Conservation (phyloP, 2,329 filamentous ascomycete genomes). For the Macrophomina phaseolina region DNA sequence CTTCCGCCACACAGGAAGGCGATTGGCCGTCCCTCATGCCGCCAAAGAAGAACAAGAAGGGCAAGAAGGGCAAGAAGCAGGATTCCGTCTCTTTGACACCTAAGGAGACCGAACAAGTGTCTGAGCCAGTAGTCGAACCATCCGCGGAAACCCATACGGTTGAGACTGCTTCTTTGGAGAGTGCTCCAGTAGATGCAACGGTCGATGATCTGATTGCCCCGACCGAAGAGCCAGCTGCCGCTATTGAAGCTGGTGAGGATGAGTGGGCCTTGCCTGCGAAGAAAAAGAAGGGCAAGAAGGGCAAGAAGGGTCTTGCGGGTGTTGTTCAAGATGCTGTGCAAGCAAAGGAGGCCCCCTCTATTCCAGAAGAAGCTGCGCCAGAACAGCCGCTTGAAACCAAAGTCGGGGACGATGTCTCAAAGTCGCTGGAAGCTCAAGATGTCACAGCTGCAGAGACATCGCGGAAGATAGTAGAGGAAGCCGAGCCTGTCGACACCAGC, state of each 20-base stretch:
- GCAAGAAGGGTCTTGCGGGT: conserved; percentile 26
- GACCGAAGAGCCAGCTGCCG: not conserved
- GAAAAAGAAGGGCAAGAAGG: conserved; percentile 32
- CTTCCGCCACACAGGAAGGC: conserved; percentile 15
- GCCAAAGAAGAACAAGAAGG: conserved; percentile 26
- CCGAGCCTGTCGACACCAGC: not conserved
- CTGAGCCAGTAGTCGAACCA: conserved; percentile 11
- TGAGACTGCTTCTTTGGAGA: not conserved
- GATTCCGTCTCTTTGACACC: not conserved
- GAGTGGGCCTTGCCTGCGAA: conserved; percentile 24
- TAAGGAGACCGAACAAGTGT: not conserved
- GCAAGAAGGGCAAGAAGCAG: conserved; percentile 26
- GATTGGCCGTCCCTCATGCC: not conserved
- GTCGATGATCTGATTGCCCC: not conserved
- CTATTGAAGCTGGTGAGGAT: conserved; percentile 21
- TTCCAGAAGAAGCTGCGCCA: not conserved
- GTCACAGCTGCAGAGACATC: too few relatives aligned
- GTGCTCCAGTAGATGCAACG: not conserved
- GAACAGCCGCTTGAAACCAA: not conserved
- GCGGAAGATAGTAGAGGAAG: not conserved
- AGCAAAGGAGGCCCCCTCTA: not conserved
- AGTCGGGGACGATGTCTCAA: not conserved
- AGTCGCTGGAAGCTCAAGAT: not conserved
- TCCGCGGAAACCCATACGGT: not conserved
- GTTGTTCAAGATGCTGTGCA: not conserved